Evolutionary conservation across 306 rosid species (phyloP).

Genomic region (Pterocarpus santalinus): DNA sequence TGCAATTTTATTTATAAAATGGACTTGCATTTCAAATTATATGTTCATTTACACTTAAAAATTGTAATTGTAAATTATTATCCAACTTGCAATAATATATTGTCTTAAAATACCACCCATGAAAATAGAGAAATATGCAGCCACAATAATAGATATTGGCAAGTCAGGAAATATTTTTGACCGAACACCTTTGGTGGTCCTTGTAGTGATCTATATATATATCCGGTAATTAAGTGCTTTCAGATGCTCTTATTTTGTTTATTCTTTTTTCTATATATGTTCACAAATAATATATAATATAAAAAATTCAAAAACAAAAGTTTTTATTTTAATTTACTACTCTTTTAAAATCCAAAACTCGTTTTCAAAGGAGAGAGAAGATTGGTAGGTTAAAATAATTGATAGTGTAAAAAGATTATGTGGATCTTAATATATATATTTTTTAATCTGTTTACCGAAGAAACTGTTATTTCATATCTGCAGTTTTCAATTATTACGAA

Average conservation of each 20-base stretch:
- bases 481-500: neutral
- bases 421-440: neutral
- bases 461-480: neutral
- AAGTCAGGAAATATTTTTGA: neutral
- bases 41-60: neutral
- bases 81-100: neutral
- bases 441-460: neutral
- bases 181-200: slow-evolving; percentile 15
- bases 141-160: neutral
- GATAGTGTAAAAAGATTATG: no score
- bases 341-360: neutral
- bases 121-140: neutral
- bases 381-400: neutral
- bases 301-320: neutral
- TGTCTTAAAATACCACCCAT: neutral
- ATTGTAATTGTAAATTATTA: neutral
- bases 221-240: neutral
- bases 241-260: neutral
- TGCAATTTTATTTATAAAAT: neutral
- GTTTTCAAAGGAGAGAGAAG: neutral
- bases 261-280: neutral
- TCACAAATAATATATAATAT: neutral
- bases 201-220: neutral
- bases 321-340: neutral
- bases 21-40: neutral